A percentile compares a stretch with the other conserved stretches of the same genome.
Conservation (phyloP, 208 protist species). For the Phytomonas sp. region DNA sequence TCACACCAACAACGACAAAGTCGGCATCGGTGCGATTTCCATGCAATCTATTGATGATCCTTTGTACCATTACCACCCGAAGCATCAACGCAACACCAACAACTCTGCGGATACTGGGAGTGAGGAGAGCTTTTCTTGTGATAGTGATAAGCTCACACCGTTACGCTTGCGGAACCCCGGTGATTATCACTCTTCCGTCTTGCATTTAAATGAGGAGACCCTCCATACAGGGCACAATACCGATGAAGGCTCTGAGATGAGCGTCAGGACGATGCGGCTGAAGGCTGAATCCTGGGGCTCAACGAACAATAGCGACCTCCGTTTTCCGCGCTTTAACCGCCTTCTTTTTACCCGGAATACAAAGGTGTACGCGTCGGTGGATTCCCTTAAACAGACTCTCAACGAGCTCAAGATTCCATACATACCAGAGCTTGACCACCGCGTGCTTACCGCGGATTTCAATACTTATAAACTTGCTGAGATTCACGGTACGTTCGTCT, state of each 20-base stretch:
- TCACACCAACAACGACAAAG: no score
- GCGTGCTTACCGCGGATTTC: constrained; percentile 6
- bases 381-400: background rate
- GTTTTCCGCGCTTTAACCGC: constrained; percentile 1
- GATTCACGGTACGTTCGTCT: constrained; percentile 18
- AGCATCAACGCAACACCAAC: no score
- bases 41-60: no score
- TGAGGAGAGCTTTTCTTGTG: no score
- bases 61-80: no score
- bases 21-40: no score
- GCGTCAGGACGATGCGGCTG: background rate
- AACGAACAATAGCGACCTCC: background rate
- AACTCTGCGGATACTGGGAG: no score
- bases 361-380: background rate
- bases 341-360: constrained; percentile 2
- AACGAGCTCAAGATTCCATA: constrained; percentile 29
- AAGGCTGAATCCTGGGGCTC: constrained; percentile 2
- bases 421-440: constrained; percentile 25
- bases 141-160: no score
- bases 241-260: background rate
- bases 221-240: no score
- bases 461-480: constrained; percentile 4
- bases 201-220: no score
- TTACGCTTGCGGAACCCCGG: no score
- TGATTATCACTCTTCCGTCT: no score